A percentile compares a stretch with the other conserved stretches of the same genome.
Conservation (phyloP, 2,329 filamentous ascomycete genomes). For the Phyllosticta paracitricarpa region DNA sequence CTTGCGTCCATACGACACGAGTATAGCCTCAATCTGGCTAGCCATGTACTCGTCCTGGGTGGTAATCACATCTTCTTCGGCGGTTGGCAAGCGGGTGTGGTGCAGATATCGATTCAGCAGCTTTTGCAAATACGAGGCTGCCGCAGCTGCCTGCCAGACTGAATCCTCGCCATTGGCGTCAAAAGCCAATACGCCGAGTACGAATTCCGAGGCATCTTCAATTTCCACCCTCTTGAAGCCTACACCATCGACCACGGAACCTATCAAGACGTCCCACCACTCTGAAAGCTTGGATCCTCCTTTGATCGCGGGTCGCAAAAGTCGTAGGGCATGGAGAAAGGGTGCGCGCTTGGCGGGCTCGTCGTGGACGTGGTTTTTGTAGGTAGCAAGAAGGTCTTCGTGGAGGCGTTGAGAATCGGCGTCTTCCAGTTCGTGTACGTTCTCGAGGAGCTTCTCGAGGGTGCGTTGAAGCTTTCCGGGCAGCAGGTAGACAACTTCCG, state of each 20-base stretch:
- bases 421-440: slow-evolving; percentile 59
- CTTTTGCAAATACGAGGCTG: slow-evolving; percentile 46
- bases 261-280: slow-evolving; percentile 61
- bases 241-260: slow-evolving; percentile 47
- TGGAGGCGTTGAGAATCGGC: slow-evolving; percentile 59
- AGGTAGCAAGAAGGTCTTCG: slow-evolving; percentile 60
- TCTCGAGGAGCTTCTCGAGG: slow-evolving; percentile 58
- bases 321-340: slow-evolving; percentile 60
- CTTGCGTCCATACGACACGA: slow-evolving; percentile 52
- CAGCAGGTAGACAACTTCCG: slow-evolving; percentile 44
- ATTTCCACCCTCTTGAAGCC: slow-evolving; percentile 54
- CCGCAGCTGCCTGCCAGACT: slow-evolving; percentile 34
- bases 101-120: slow-evolving; percentile 35
- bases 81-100: slow-evolving; percentile 29
- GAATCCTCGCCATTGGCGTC: slow-evolving; percentile 48
- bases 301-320: slow-evolving; percentile 53
- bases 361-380: slow-evolving; percentile 52
- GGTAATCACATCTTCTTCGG: slow-evolving; percentile 28
- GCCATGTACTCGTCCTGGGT: slow-evolving; percentile 38
- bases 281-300: slow-evolving; percentile 53
- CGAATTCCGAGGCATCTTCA: slow-evolving; percentile 53
- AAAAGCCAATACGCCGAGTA: slow-evolving; percentile 54
- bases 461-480: slow-evolving; percentile 53
- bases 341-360: slow-evolving; percentile 48
- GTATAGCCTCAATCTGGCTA: slow-evolving; percentile 43